A percentile compares a stretch with the other conserved stretches of the same genome.
These are phyloP conservation scores for Solanum clarkiae DNA, from an alignment of 257 asterid genomes.

Conservation along the genomic window DNA sequence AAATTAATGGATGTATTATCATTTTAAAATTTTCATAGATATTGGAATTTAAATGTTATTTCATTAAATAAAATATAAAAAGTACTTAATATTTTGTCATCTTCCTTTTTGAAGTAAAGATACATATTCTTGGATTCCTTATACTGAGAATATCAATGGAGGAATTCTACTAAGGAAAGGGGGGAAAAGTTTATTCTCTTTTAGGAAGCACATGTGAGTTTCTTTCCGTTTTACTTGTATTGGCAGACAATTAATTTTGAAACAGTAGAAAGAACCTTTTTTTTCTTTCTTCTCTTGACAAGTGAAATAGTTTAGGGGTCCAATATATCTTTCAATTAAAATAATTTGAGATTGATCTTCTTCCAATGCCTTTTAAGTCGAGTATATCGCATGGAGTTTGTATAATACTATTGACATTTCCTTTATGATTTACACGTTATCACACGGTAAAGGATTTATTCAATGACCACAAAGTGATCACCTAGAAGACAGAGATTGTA, in stretches of 20 bases:
- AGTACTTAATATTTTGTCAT: too few species aligned
- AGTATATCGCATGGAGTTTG: too few species aligned
- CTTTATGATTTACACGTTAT: rapidly evolving
- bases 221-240: background rate
- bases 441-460: too few species aligned
- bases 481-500: too few species aligned
- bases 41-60: too few species aligned
- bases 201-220: background rate
- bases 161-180: background rate
- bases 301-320: background rate
- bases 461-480: too few species aligned
- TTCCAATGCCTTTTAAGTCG: too few species aligned
- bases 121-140: background rate
- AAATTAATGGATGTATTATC: too few species aligned
- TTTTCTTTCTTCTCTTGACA: background rate
- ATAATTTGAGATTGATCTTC: too few species aligned
- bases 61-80: too few species aligned
- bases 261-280: background rate
- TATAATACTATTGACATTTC: rapidly evolving
- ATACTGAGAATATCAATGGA: background rate
- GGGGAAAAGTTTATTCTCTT: background rate
- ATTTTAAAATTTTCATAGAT: background rate
- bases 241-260: background rate
- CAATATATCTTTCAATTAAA: too few species aligned
- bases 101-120: too few species aligned